Evolutionary conservation across 495 filamentous ascomycete genomes (phyloP).

Genomic region (Penicillium malachiteum): DNA sequence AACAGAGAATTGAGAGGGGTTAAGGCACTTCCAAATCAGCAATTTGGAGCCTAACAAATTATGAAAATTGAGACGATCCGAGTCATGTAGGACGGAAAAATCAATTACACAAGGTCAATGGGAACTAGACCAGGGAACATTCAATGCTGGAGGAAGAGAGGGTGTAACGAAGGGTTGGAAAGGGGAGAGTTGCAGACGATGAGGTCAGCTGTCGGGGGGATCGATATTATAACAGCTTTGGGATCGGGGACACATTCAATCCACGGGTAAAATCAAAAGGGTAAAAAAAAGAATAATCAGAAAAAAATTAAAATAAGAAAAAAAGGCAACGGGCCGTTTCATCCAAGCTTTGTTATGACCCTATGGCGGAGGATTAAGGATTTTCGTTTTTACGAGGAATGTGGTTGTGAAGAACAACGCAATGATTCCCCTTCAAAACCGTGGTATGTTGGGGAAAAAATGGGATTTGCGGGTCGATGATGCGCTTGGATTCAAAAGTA

Average conservation of each 20-base stretch:
- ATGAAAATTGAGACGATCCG: background rate
- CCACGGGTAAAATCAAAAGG: no score
- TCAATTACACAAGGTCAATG: background rate
- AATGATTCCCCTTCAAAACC: slow-evolving; percentile 2
- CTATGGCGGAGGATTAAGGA: slow-evolving; percentile 18
- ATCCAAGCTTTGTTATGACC: slow-evolving; percentile 38
- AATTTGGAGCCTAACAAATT: background rate
- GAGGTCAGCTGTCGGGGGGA: slow-evolving; percentile 32
- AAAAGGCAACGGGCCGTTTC: slow-evolving; percentile 12
- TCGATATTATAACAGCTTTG: slow-evolving; percentile 19
- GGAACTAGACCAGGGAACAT: background rate
- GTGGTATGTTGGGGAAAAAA: slow-evolving; percentile 14
- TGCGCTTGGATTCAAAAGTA: slow-evolving; percentile 18
- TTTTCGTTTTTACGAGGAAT: slow-evolving; percentile 12
- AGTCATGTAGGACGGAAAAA: background rate
- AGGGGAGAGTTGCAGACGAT: slow-evolving; percentile 26
- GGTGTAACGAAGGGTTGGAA: slow-evolving; percentile 27
- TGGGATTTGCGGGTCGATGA: slow-evolving; percentile 16
- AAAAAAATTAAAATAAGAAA: slow-evolving; percentile 8
- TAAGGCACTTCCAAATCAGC: background rate
- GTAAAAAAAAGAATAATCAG: slow-evolving; percentile 7
- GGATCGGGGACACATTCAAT: slow-evolving; percentile 7
- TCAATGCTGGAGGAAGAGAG: background rate
- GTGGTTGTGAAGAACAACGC: slow-evolving; percentile 24
- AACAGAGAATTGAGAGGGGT: background rate